Evolutionary conservation across 768 basidiomycete genomes (phyloP).

Genomic region (Rhodotorula kratochvilovae): DNA sequence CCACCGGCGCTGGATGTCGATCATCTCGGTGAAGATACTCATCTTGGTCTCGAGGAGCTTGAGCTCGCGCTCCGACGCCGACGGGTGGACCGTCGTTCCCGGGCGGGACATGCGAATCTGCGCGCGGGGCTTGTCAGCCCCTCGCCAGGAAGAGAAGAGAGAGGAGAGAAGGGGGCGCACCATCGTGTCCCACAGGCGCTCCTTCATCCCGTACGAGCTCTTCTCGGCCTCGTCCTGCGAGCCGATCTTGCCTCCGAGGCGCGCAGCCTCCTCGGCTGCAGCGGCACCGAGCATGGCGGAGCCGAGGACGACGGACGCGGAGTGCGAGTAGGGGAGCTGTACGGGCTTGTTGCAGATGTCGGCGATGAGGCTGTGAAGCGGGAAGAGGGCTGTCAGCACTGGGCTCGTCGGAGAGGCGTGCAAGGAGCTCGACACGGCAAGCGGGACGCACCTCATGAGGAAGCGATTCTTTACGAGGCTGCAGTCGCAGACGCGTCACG

Average conservation of each 20-base stretch:
- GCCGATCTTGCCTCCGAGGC: conserved; percentile 44
- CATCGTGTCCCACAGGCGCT: conserved; percentile 87
- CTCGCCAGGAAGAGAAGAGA: too few species aligned
- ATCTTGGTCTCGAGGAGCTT: conserved; percentile 85
- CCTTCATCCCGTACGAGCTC: conserved; percentile 55
- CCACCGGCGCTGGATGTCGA: conserved; percentile 86
- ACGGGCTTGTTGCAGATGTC: conserved; percentile 76
- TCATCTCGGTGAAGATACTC: conserved; percentile 80
- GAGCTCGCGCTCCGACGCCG: conserved; percentile 61
- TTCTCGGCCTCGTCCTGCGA: conserved; percentile 49
- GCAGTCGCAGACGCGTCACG: too few species aligned
- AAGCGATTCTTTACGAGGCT: conserved; percentile 76
- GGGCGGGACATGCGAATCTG: conserved; percentile 89
- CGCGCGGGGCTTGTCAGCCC: neutral
- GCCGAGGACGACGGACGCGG: conserved; percentile 82
- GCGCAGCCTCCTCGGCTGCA: conserved; percentile 56
- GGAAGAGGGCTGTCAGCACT: neutral
- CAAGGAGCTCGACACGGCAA: too few species aligned
- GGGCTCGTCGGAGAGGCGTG: neutral
- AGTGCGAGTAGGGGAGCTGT: conserved; percentile 69
- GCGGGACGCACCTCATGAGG: conserved; percentile 60
- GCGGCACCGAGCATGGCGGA: conserved; percentile 89
- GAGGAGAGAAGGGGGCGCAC: conserved; percentile 49
- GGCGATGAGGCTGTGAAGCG: conserved; percentile 59
- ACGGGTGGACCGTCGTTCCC: conserved; percentile 66